Percentiles rank a stretch among this genome's conserved stretches.
These are phyloP conservation scores for Alternaria gansuensis DNA, from an alignment of 2,329 filamentous ascomycete genomes.

Conservation along the genomic window DNA sequence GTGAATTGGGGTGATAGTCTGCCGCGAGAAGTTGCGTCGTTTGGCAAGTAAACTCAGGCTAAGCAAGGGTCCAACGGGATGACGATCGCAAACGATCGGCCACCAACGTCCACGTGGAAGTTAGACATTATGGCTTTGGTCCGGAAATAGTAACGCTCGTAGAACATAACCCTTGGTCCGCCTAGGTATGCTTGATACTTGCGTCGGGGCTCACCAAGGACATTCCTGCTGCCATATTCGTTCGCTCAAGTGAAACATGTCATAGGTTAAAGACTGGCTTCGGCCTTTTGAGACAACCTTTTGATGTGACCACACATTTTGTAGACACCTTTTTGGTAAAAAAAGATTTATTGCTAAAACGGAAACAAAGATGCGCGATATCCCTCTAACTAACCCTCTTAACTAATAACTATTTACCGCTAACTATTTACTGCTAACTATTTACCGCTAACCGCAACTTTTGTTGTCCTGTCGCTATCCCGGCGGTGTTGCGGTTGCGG, in stretches of 20 bases:
- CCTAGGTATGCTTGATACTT: neutral
- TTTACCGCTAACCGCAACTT: no score
- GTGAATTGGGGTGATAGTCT: constrained; percentile 15
- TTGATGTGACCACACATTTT: no score
- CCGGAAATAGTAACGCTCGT: neutral
- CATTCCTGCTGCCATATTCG: constrained; percentile 6
- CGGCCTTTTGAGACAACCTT: no score
- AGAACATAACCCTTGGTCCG: neutral
- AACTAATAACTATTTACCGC: no score
- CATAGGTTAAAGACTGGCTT: neutral
- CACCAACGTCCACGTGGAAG: neutral
- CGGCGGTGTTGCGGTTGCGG: no score
- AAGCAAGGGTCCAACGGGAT: constrained; percentile 29
- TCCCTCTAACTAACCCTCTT: no score
- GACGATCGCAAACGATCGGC: constrained; percentile 17
- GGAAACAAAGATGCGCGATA: no score
- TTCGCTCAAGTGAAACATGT: neutral
- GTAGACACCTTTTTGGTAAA: no score
- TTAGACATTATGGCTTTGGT: neutral
- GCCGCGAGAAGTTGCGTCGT: constrained; percentile 28
- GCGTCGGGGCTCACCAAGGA: constrained; percentile 9
- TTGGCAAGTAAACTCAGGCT: constrained; percentile 26
- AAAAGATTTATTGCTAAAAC: no score
- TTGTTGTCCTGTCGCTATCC: no score
- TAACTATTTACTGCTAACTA: no score